A percentile compares a stretch with the other conserved stretches of the same genome.
These are phyloP conservation scores for Tulasnella sp. DNA, from an alignment of 768 basidiomycete genomes.

Conservation along the genomic window DNA sequence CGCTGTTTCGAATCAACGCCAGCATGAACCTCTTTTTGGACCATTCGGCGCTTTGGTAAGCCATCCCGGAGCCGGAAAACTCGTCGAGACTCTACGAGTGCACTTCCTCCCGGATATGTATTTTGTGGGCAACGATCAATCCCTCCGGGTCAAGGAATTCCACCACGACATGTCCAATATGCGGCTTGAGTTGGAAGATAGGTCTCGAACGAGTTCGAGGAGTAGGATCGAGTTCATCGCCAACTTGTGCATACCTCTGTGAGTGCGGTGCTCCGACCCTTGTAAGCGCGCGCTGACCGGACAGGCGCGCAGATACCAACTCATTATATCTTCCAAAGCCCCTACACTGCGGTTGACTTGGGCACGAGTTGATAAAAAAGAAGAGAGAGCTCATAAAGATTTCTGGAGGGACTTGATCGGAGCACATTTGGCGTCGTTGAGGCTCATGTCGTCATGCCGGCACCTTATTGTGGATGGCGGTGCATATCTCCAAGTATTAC, in stretches of 20 bases:
- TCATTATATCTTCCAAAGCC: conserved; percentile 8
- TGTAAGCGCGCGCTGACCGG: background rate
- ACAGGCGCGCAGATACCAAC: background rate
- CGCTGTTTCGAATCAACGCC: conserved; percentile 2
- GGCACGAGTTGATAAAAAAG: background rate
- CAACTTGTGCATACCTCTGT: conserved; percentile 20
- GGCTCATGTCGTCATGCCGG: conserved; percentile 6
- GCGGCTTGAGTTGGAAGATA: conserved; percentile 4
- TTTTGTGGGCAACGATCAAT: background rate
- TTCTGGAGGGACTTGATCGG: conserved; percentile 25
- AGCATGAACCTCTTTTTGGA: conserved; percentile 18
- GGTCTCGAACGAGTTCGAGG: background rate
- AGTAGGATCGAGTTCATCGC: conserved; percentile 7
- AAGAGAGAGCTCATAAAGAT: background rate
- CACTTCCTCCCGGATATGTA: conserved; percentile 15
- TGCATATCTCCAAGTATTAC: conserved; percentile 20
- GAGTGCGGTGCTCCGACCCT: background rate
- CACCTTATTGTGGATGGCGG: conserved; percentile 20
- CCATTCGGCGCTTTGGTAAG: background rate
- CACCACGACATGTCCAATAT: conserved; percentile 17
- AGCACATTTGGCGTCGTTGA: conserved; percentile 21
- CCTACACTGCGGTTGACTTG: conserved; percentile 14
- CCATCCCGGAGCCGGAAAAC: background rate
- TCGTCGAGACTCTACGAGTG: conserved; percentile 19
- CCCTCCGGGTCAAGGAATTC: conserved; percentile 18